These are phyloP conservation scores for Mycogone perniciosa DNA, from an alignment of 2,329 filamentous ascomycete genomes.

Conservation along the genomic window DNA sequence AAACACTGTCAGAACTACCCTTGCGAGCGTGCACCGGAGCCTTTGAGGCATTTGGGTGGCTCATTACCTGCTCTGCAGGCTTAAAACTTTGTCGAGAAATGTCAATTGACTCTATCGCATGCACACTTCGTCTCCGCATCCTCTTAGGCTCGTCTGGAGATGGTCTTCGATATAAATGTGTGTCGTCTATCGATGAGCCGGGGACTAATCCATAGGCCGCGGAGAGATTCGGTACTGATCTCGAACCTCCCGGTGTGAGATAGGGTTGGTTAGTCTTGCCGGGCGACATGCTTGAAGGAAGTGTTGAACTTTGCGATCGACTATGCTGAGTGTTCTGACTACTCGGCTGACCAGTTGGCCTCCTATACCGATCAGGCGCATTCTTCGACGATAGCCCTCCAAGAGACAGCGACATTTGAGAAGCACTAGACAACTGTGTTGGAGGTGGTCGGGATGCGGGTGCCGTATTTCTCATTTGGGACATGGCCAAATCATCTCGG, in stretches of 20 bases:
- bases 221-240: conserved; percentile 39
- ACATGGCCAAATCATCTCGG: conserved; percentile 47
- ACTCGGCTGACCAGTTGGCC: conserved; percentile 35
- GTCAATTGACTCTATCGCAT: conserved; percentile 45
- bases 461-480: conserved; percentile 35
- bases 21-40: conserved; percentile 34
- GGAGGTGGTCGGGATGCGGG: conserved; percentile 38
- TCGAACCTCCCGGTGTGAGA: conserved; percentile 22
- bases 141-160: conserved; percentile 64
- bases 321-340: conserved; percentile 35
- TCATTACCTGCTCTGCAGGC: conserved; percentile 4
- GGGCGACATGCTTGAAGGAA: conserved; percentile 22
- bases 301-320: conserved; percentile 31
- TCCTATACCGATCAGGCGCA: conserved; percentile 71
- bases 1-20: conserved; percentile 59
- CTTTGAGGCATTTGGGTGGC: conserved; percentile 6
- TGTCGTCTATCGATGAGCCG: conserved; percentile 60
- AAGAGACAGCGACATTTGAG: conserved; percentile 42
- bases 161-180: conserved; percentile 52
- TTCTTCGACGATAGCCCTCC: conserved; percentile 38
- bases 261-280: conserved; percentile 26
- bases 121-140: conserved; percentile 77
- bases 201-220: conserved; percentile 35
- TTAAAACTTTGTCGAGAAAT: conserved; percentile 15
- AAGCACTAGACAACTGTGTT: conserved; percentile 31